phyloP scores from a whole-genome alignment of 164 flowering plant genomes.

The Nymphaea thermarum region DNA sequence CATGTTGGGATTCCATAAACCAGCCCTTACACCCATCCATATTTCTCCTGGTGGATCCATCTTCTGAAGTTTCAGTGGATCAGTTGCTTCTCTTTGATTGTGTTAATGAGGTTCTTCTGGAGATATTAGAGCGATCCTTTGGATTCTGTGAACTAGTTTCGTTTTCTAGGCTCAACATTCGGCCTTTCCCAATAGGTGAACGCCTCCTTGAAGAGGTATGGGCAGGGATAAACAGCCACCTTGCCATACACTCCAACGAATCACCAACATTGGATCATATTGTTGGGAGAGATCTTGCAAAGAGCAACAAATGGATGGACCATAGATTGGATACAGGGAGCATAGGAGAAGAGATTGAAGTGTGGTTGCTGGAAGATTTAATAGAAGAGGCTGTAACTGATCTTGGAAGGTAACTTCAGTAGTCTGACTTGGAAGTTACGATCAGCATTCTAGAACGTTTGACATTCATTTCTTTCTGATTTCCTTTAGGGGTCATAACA shows the following conservation, averaged over 20 bases:
- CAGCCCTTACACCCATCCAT: constrained; percentile 48
- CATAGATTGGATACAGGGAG: constrained; percentile 31
- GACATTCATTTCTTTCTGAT: not conserved
- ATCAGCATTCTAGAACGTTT: too few species aligned
- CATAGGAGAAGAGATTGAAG: constrained; percentile 42
- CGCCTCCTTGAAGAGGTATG: constrained; percentile 37
- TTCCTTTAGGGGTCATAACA: too few species aligned
- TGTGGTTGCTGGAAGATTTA: constrained; percentile 44
- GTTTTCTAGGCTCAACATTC: constrained; percentile 27
- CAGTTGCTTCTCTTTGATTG: constrained; percentile 67
- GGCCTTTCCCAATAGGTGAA: constrained; percentile 31
- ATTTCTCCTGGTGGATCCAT: constrained; percentile 34
- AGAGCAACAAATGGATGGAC: constrained; percentile 55
- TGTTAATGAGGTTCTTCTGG: constrained; percentile 59
- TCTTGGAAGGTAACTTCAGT: not conserved
- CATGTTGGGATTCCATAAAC: constrained; percentile 30
- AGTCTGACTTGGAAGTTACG: too few species aligned
- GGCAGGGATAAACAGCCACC: constrained; percentile 43
- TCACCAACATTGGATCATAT: constrained; percentile 43
- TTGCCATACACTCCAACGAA: constrained; percentile 15
- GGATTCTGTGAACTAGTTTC: constrained; percentile 40
- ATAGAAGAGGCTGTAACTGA: constrained; percentile 37
- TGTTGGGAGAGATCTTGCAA: constrained; percentile 53
- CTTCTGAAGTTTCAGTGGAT: constrained; percentile 31
- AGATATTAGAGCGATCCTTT: constrained; percentile 29